A percentile compares a stretch with the other conserved stretches of the same genome.
Evolutionary conservation across 2,329 filamentous ascomycete genomes (phyloP).

Genomic region (Ilyonectria destructans): DNA sequence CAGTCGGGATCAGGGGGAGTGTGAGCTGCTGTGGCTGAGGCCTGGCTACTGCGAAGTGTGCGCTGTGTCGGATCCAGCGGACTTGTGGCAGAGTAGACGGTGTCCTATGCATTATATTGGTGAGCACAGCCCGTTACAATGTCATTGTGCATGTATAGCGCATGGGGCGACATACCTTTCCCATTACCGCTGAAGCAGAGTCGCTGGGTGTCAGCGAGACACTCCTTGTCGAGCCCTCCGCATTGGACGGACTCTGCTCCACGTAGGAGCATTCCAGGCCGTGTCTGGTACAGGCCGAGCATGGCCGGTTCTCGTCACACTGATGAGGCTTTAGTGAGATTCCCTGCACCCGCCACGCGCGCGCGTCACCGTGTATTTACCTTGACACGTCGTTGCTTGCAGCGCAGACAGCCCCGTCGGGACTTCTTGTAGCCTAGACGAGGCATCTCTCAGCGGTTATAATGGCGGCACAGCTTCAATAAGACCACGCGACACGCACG

Average conservation of each 20-base stretch:
- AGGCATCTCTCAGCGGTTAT: conserved; percentile 36
- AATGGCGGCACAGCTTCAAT: not conserved
- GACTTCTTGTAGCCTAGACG: conserved; percentile 57
- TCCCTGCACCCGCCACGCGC: not conserved
- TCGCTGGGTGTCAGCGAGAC: conserved; percentile 29
- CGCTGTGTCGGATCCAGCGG: conserved; percentile 1
- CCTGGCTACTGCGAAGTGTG: not conserved
- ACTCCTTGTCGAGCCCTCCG: conserved; percentile 8
- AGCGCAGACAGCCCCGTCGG: conserved; percentile 54
- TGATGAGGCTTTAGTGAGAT: conserved; percentile 33
- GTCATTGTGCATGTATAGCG: not conserved
- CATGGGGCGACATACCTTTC: not conserved
- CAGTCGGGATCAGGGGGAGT: conserved; percentile 7
- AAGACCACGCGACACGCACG: not conserved
- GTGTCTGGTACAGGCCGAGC: conserved; percentile 56
- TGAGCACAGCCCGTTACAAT: not conserved
- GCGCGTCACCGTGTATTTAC: conserved; percentile 42
- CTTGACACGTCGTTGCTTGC: conserved; percentile 57
- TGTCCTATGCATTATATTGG: conserved; percentile 2
- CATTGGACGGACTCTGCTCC: conserved; percentile 24
- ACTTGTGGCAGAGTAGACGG: not conserved
- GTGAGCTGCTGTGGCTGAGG: not conserved
- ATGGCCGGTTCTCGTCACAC: conserved; percentile 59
- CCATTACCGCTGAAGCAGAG: conserved; percentile 1
- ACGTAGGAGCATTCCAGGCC: conserved; percentile 54